A percentile compares a stretch with the other conserved stretches of the same genome.
Conservation (phyloP, 208 protist genomes). For the Leishmania arabica region DNA sequence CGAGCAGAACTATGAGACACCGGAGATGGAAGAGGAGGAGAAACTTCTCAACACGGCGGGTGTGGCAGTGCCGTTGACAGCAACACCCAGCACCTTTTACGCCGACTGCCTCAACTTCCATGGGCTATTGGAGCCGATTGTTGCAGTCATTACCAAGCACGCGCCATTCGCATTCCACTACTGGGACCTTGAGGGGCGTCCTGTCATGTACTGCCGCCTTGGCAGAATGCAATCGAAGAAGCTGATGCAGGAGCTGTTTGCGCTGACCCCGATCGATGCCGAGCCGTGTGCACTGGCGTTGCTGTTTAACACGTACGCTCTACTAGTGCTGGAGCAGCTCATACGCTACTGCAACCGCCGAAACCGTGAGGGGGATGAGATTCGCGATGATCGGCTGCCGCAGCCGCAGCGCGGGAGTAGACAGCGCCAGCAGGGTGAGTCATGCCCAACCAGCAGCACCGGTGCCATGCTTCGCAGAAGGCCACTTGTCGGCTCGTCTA, state of each 20-base stretch:
- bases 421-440: neutral
- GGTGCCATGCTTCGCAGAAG: constrained; percentile 16
- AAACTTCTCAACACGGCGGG: constrained; percentile 26
- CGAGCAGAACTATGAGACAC: neutral
- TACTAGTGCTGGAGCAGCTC: constrained; percentile 57
- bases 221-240: constrained; percentile 31
- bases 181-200: constrained; percentile 66
- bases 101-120: constrained; percentile 52
- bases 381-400: constrained; percentile 20
- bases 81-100: constrained; percentile 12
- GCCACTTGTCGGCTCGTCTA: constrained; percentile 29
- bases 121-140: constrained; percentile 57
- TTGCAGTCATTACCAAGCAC: constrained; percentile 37
- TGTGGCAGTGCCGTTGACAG: constrained; percentile 10
- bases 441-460: neutral
- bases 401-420: neutral
- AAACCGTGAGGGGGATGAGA: constrained; percentile 26
- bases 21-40: neutral
- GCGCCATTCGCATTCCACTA: constrained; percentile 64
- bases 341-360: constrained; percentile 46
- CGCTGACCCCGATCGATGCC: constrained; percentile 48
- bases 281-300: constrained; percentile 43
- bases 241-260: constrained; percentile 44
- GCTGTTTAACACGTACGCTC: constrained; percentile 58
- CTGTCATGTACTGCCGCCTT: constrained; percentile 63